A percentile compares a stretch with the other conserved stretches of the same genome.
Conservation (phyloP, 805 yeast species). For the Candida piceae region DNA sequence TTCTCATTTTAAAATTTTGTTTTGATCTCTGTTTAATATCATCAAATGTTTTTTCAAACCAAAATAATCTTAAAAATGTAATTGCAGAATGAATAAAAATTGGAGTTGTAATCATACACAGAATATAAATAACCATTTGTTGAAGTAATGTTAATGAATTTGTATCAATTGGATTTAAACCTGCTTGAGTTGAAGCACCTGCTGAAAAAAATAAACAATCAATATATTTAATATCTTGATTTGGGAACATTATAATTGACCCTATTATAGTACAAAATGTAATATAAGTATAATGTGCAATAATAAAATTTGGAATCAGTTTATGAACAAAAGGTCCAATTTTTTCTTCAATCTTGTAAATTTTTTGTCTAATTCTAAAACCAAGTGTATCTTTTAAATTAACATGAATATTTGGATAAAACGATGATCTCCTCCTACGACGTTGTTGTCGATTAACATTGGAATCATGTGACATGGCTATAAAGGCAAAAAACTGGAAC, state of each 20-base stretch:
- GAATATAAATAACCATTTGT: slow-evolving; percentile 64
- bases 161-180: slow-evolving; percentile 73
- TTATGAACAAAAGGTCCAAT: slow-evolving; percentile 38
- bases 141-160: slow-evolving; percentile 68
- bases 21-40: slow-evolving; percentile 76
- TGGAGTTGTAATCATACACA: slow-evolving; percentile 73
- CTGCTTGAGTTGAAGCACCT: slow-evolving; percentile 87
- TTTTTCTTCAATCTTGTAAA: slow-evolving; percentile 32
- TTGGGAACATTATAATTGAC: slow-evolving; percentile 75
- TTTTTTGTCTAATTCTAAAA: slow-evolving; percentile 29
- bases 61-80: slow-evolving; percentile 72
- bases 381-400: slow-evolving; percentile 23
- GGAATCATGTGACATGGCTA: neutral
- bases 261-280: slow-evolving; percentile 53
- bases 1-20: slow-evolving; percentile 72
- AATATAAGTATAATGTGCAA: slow-evolving; percentile 73
- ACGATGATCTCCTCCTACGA: slow-evolving; percentile 9
- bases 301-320: slow-evolving; percentile 49
- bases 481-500: too few species aligned
- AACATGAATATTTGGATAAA: slow-evolving; percentile 5
- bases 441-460: neutral
- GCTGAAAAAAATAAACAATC: slow-evolving; percentile 75
- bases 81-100: slow-evolving; percentile 79
- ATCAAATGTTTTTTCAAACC: slow-evolving; percentile 87
- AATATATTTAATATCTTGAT: slow-evolving; percentile 58